phyloP scores from a whole-genome alignment of 805 yeast species.

The Myxozyma kluyveri region DNA sequence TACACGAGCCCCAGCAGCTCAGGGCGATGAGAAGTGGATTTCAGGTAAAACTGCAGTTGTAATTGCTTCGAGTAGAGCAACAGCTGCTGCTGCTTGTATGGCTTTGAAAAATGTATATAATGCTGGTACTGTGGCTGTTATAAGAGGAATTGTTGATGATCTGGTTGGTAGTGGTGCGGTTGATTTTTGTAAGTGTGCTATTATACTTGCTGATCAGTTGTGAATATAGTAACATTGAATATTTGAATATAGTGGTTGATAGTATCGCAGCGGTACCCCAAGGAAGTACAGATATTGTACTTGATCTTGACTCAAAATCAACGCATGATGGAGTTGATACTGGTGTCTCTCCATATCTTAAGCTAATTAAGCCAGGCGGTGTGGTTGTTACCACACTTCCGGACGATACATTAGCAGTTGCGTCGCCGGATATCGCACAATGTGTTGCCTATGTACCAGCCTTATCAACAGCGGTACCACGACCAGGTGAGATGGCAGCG shows the following conservation, averaged over 20 bases:
- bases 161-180: background rate
- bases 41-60: constrained; percentile 27
- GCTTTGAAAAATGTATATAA: constrained; percentile 31
- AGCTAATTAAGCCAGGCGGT: background rate
- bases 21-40: background rate
- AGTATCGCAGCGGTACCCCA: background rate
- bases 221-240: background rate
- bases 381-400: background rate
- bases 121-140: constrained; percentile 25
- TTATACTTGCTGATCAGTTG: background rate
- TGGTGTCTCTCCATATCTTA: background rate
- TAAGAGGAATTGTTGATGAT: background rate
- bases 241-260: background rate
- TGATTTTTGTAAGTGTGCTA: background rate
- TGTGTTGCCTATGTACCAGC: background rate
- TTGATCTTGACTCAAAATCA: background rate
- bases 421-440: background rate
- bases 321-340: background rate
- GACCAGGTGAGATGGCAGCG: constrained; percentile 3
- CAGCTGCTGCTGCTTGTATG: constrained; percentile 30
- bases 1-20: background rate
- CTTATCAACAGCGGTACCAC: background rate
- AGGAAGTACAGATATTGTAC: background rate
- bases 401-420: background rate
- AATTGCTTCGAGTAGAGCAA: constrained; percentile 20